Conservation (phyloP, 202 grass and related monocot genomes). For the Thinopyrum obtusiflorum region DNA sequence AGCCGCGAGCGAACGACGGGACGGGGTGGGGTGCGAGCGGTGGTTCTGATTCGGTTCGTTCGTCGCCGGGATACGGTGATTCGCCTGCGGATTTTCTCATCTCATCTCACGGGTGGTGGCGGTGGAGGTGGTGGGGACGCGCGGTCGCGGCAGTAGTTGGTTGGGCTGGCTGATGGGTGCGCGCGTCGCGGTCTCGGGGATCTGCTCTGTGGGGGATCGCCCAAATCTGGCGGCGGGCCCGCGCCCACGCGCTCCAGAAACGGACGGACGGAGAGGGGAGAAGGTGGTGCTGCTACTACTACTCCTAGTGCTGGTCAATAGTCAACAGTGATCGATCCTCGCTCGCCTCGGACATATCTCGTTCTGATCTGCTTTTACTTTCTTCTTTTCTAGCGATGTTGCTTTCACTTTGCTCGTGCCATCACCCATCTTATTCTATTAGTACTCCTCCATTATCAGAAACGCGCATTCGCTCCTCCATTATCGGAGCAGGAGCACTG, state of each 20-base stretch:
- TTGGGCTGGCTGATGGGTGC: slow-evolving; percentile 9
- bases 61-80: background rate
- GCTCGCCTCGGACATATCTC: background rate
- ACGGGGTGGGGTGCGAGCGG: background rate
- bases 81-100: background rate
- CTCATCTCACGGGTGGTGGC: too few relatives aligned
- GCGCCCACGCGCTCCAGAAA: background rate
- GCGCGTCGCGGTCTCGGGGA: slow-evolving; percentile 30
- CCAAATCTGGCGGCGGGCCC: background rate
- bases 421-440: background rate
- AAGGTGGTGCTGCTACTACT: background rate
- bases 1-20: too few relatives aligned
- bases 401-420: background rate
- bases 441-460: background rate
- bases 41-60: background rate
- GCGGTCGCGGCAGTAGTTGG: background rate
- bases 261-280: background rate
- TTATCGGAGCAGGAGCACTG: background rate
- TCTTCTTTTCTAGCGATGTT: background rate
- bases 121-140: background rate
- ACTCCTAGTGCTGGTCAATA: background rate
- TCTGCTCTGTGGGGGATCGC: background rate
- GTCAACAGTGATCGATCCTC: slow-evolving; percentile 9
- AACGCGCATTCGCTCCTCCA: background rate
- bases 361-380: background rate